Evolutionary conservation across 2,329 filamentous ascomycete species (phyloP), one percentile per base, ranked within the genome.

Genomic region (Penicillium corylophilum): DNA sequence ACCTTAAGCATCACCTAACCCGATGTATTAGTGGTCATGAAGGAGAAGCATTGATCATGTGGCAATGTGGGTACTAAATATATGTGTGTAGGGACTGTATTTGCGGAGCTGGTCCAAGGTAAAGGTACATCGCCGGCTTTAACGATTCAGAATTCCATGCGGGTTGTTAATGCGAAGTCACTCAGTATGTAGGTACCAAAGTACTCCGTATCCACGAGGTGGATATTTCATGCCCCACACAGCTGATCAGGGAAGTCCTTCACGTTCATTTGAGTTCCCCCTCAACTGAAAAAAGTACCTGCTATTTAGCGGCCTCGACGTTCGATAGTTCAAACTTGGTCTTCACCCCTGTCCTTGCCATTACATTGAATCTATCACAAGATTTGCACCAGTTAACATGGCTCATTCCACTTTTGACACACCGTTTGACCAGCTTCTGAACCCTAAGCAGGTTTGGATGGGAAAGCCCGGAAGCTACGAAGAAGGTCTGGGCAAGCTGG

Each of bases 401-500:
- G 41, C 36, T 9, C 45, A 33, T 7, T 61, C 63, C 18, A 49
- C 58, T 2, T 69, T 64, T 45, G 66, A 69, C 35, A 58, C 50
- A n/a, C 65, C 71, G 5, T 78, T 73, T 53, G 76, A 79, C 54
- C 61, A 74, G 13, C 74, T 82, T 13, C 74, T 77, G 1, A 74
- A 82, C 49, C 74, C 73, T 6, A 75, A 69, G 23, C 74, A 73
- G 26, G 76, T 80, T 29, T 81, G 78, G 79, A 59, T 73, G 15
- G 76, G 72, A 4, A 53, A 66, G 8, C 74, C 79, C 0, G 74
- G 73, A 5, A 78, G 74, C 8, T 64, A 63, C 26, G 77, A 80
- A 46, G 81, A 83, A 66, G 81, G 80, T 4, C 66, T 82, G 1
- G 80, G 80, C 20, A 75, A 79, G 51, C 70, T 77, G 5, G 74